A percentile compares a stretch with the other conserved stretches of the same genome.
Evolutionary conservation across 2,329 filamentous ascomycete genomes (phyloP).

Genomic region (Venturia aucupariae): DNA sequence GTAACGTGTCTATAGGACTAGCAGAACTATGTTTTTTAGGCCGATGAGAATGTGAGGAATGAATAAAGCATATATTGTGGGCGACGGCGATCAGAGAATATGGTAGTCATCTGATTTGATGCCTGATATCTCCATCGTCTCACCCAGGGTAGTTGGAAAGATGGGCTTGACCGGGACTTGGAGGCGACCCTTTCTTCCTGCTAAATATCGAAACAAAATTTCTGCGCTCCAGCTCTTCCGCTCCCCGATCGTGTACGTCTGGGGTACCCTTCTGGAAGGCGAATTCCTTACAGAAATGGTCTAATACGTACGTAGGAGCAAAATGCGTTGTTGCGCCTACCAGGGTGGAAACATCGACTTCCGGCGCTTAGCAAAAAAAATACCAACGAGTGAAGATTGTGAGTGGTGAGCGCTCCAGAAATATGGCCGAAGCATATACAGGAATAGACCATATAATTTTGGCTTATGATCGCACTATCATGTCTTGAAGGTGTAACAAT

Average conservation of each 20-base stretch:
- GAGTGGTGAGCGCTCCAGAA: no score
- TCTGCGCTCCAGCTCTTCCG: not conserved
- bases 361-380: no score
- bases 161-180: not conserved
- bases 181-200: not conserved
- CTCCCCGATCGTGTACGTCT: not conserved
- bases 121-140: not conserved
- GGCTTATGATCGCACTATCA: no score
- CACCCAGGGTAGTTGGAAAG: not conserved
- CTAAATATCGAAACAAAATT: no score
- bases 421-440: no score
- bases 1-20: not conserved
- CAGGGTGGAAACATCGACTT: no score
- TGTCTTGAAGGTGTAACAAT: no score
- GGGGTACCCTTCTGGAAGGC: not conserved
- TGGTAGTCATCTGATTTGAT: conserved; percentile 17
- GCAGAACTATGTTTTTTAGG: not conserved
- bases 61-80: not conserved
- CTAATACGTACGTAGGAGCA: no score
- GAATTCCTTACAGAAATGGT: no score
- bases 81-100: not conserved
- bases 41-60: not conserved
- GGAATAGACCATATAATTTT: no score
- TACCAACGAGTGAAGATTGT: no score
- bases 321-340: no score